A percentile compares a stretch with the other conserved stretches of the same genome.
These are phyloP conservation scores for Austroboletus novae-zelandiae DNA, from an alignment of 1,284 basidiomycete genomes.

Conservation along the genomic window DNA sequence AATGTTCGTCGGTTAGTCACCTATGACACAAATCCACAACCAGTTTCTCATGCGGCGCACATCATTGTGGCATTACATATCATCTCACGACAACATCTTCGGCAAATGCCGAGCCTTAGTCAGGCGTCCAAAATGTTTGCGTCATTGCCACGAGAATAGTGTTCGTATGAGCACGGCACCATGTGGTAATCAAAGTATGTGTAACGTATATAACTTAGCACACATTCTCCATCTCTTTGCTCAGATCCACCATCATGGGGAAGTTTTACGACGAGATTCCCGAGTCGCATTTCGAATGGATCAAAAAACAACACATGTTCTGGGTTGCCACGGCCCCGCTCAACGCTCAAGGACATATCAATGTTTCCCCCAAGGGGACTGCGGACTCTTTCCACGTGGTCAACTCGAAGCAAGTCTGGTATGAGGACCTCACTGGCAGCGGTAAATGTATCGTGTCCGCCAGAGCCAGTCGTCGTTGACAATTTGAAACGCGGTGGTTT, in stretches of 20 bases:
- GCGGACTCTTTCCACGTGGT: constrained; percentile 49
- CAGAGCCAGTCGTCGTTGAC: not conserved
- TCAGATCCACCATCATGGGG: constrained; percentile 36
- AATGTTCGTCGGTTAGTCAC: too few species aligned
- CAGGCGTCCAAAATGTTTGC: too few species aligned
- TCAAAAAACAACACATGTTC: constrained; percentile 50
- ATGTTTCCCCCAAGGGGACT: constrained; percentile 54
- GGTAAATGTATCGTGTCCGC: constrained; percentile 31
- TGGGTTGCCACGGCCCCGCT: constrained; percentile 59
- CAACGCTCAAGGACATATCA: constrained; percentile 46
- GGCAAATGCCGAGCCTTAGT: too few species aligned
- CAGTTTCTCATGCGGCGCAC: too few species aligned
- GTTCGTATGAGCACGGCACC: too few species aligned
- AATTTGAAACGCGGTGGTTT: not conserved
- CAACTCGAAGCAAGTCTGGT: constrained; percentile 49
- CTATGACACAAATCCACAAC: too few species aligned
- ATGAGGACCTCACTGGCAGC: constrained; percentile 55
- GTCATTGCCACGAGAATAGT: too few species aligned
- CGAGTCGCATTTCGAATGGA: constrained; percentile 44
- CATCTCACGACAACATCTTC: too few species aligned
- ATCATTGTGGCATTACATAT: too few species aligned
- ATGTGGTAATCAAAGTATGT: too few species aligned
- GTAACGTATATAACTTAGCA: too few species aligned
- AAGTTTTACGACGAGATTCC: constrained; percentile 50
- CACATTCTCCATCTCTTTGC: too few species aligned